Conservation (phyloP, 2,329 filamentous ascomycete genomes). For the Fusarium fujikuroi region DNA sequence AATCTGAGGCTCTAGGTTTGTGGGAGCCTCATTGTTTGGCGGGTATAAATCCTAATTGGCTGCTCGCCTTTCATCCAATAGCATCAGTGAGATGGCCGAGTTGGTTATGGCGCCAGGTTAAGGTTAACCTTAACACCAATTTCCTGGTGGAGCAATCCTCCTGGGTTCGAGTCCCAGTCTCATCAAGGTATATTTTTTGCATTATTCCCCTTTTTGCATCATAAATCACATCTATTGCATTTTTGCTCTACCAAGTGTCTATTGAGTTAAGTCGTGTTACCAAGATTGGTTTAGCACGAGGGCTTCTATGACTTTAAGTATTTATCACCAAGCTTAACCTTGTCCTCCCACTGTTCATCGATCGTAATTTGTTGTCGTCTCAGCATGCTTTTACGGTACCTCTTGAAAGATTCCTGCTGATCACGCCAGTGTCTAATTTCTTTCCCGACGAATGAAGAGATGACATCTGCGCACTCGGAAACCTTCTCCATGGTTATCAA, state of each 20-base stretch:
- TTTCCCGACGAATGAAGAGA: background rate
- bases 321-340: background rate
- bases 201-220: accelerated
- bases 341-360: background rate
- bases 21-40: accelerated
- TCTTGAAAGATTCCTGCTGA: background rate
- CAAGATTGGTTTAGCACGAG: accelerated
- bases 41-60: accelerated
- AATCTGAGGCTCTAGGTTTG: background rate
- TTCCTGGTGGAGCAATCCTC: conserved; percentile 37
- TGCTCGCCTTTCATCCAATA: accelerated
- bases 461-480: background rate
- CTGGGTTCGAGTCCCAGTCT: conserved; percentile 38
- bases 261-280: accelerated
- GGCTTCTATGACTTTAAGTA: background rate
- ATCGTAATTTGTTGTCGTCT: background rate
- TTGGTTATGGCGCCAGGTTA: conserved; percentile 37
- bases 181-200: conserved; percentile 12
- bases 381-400: background rate
- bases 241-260: conserved; percentile 44
- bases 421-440: background rate
- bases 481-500: conserved; percentile 4
- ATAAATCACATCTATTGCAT: conserved; percentile 52
- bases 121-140: conserved; percentile 31
- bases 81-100: conserved; percentile 32